These are phyloP conservation scores for Rhododendron vialii DNA, from an alignment of 148 eudicot species.

Conservation along the genomic window DNA sequence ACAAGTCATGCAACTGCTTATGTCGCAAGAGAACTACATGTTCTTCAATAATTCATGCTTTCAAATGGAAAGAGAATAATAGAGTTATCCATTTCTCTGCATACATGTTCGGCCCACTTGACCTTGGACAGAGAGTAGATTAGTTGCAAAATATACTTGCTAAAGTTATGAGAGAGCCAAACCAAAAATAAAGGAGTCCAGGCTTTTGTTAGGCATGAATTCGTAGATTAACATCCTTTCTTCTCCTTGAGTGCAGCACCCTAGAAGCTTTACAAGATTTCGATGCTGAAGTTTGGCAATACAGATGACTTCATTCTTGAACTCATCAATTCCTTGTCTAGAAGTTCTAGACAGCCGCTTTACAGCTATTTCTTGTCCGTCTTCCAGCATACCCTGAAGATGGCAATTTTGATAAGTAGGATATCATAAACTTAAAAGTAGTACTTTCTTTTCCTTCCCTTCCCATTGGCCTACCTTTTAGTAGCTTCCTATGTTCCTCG, in stretches of 20 bases:
- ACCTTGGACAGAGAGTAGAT: neutral
- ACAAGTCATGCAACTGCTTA: neutral
- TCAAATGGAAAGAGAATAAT: neutral
- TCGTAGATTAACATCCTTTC: too few species aligned
- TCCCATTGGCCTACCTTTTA: neutral
- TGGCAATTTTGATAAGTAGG: neutral
- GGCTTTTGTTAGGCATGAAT: too few species aligned
- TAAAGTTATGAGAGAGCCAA: neutral
- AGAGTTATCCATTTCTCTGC: neutral
- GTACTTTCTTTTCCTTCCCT: neutral
- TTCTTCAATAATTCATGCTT: neutral
- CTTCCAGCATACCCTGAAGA: conserved; percentile 15
- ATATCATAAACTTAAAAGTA: neutral
- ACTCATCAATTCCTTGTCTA: conserved; percentile 13
- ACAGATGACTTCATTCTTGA: too few species aligned
- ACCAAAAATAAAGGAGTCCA: conserved; percentile 15
- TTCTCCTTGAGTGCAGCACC: too few species aligned
- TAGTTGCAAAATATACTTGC: neutral
- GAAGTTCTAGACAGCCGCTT: conserved; percentile 20
- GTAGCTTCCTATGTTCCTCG: neutral
- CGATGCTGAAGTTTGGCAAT: too few species aligned
- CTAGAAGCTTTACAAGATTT: too few species aligned
- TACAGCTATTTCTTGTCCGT: conserved; percentile 22
- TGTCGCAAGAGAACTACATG: neutral
- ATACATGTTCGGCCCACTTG: neutral